Base-by-base conservation (phyloP, 257 asterid genomes). In the Eucommia ulmoides region DNA sequence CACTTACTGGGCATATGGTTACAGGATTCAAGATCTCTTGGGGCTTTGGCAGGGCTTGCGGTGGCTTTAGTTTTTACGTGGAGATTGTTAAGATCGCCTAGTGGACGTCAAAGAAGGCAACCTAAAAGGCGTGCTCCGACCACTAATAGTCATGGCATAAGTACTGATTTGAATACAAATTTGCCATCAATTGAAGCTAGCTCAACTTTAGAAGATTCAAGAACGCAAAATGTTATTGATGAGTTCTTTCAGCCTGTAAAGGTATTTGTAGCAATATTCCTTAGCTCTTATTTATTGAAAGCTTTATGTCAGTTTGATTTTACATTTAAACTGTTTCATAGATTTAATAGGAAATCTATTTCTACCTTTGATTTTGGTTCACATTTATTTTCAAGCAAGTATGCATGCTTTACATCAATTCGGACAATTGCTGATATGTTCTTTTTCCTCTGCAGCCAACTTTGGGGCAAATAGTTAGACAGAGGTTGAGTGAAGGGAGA, bases 401-500 rank as follows among this genome's bases (percentile, higher is more conserved):
- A 10, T 42, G 19, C 19, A 18, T 16, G 4, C 10, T 16, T 18
- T 0, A 4, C 4, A 16, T 16, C 3, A 0, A 16, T 6, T 42
- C 19, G 9, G 48, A 10, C 15, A 15, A 21, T 21, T 1, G n/a
- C 48, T 24, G 10, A 35, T 6, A 20, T 0, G 47, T 5, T 56
- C 51, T 53, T 35, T 15, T 48, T 38, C 23, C 48, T 56, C 51
- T 67, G 74, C 92, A 84, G 95, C 92, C 85, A 65, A 83, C 95
- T 64, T 74, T 88, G 53, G 74, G 83, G 67, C 92, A 88, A 65
- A 68, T 79, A 55, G 81, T 88, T 63, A 77, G 88, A 58, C 93
- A 84, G 68, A 77, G 88, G 75, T 63, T 88, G 61, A 71, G 79
- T 51, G 95, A 81, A 72, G 97, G 95, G 70, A 81, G 92, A 71